Percentiles rank a stretch among this genome's conserved stretches.
Conservation (phyloP, 495 filamentous ascomycete genomes). For the Friedmanniomyces simplex region DNA sequence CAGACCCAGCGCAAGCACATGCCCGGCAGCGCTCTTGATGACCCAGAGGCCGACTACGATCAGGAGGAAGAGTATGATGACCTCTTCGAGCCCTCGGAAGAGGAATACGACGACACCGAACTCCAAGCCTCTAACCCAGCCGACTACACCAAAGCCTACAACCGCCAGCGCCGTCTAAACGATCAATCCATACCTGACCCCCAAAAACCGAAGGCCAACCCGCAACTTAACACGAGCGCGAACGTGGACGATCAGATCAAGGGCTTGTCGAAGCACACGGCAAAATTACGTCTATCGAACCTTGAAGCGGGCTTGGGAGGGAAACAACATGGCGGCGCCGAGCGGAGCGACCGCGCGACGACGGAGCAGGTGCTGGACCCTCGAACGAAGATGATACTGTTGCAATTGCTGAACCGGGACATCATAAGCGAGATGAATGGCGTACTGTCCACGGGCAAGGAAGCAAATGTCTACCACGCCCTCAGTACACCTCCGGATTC, state of each 20-base stretch:
- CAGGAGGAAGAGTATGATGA: constrained; percentile 51
- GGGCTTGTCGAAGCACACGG: constrained; percentile 71
- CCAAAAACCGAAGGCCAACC: constrained; percentile 60
- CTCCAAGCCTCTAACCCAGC: constrained; percentile 49
- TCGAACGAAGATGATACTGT: constrained; percentile 83
- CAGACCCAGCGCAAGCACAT: constrained; percentile 9
- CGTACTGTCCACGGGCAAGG: constrained; percentile 88
- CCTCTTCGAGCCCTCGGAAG: constrained; percentile 45
- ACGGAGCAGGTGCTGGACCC: constrained; percentile 89
- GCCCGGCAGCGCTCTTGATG: constrained; percentile 9
- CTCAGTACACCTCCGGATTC: constrained; percentile 36
- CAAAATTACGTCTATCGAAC: constrained; percentile 77
- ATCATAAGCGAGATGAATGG: constrained; percentile 79
- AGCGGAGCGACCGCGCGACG: constrained; percentile 87
- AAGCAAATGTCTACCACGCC: constrained; percentile 92
- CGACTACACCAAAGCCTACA: constrained; percentile 83
- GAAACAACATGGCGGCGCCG: constrained; percentile 45
- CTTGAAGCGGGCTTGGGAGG: constrained; percentile 45
- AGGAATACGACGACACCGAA: constrained; percentile 39
- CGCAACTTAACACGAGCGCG: constrained; percentile 71
- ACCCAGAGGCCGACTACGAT: constrained; percentile 26
- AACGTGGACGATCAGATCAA: constrained; percentile 80
- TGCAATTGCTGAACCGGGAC: constrained; percentile 86
- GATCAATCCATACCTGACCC: constrained; percentile 45
- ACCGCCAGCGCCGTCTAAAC: constrained; percentile 61